A percentile compares a stretch with the other conserved stretches of the same genome.
phyloP scores from a whole-genome alignment of 768 basidiomycete genomes.

The Ramaria sp. region DNA sequence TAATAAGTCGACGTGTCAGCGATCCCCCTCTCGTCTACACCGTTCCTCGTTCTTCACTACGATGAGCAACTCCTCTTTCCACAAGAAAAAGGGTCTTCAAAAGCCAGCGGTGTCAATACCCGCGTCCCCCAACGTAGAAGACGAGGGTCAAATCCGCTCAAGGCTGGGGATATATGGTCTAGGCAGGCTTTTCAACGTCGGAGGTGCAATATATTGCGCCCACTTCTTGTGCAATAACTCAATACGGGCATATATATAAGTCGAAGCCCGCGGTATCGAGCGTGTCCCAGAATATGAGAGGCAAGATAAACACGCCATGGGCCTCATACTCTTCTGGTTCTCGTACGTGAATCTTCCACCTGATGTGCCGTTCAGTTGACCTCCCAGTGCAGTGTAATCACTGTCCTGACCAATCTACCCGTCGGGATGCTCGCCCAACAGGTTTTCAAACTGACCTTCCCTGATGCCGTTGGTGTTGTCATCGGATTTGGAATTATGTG shows the following conservation, averaged over 20 bases:
- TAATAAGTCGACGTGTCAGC: too few species aligned
- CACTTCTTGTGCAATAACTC: neutral
- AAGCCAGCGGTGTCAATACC: neutral
- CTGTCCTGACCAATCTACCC: slow-evolving; percentile 37
- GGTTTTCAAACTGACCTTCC: slow-evolving; percentile 37
- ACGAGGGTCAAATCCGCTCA: neutral
- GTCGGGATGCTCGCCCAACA: slow-evolving; percentile 40
- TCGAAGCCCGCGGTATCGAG: slow-evolving; percentile 46
- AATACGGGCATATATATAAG: slow-evolving; percentile 10
- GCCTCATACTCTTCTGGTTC: slow-evolving; percentile 1
- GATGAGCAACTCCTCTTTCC: slow-evolving; percentile 3
- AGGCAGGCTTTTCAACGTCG: slow-evolving; percentile 3
- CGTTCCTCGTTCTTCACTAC: neutral
- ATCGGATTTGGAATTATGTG: slow-evolving; percentile 4
- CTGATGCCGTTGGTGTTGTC: slow-evolving; percentile 19
- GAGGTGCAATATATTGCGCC: neutral
- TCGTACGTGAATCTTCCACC: neutral
- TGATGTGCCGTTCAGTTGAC: neutral
- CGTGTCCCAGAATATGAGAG: slow-evolving; percentile 41
- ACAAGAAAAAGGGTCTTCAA: neutral
- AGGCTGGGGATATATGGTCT: neutral
- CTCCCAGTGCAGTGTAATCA: slow-evolving; percentile 33
- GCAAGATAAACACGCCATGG: slow-evolving; percentile 26
- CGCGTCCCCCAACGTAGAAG: neutral
- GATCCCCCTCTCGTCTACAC: too few species aligned